Percentiles rank a stretch among this genome's conserved stretches.
These are phyloP conservation scores for Brassica nigra DNA, from an alignment of 345 rosid species.

Conservation along the genomic window DNA sequence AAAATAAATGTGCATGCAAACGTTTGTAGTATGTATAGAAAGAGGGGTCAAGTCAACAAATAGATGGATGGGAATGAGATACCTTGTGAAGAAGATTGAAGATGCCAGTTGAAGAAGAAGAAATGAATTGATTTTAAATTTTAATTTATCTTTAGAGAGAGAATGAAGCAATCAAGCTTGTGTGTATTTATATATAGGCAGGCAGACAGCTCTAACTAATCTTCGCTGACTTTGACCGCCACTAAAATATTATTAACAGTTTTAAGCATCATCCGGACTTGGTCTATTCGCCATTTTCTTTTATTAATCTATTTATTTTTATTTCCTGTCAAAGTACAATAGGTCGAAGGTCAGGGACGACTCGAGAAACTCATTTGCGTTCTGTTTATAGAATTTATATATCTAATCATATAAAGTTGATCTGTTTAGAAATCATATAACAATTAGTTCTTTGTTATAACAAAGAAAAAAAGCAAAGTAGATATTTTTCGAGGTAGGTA, in stretches of 20 bases:
- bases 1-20: conserved; percentile 13
- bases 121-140: conserved; percentile 2
- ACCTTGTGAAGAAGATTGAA: conserved; percentile 16
- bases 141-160: conserved; percentile 11
- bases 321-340: conserved; percentile 11
- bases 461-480: background rate
- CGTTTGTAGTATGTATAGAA: background rate
- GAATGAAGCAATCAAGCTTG: background rate
- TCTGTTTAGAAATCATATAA: background rate
- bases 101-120: conserved; percentile 7
- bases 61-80: background rate
- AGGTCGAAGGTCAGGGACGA: no score
- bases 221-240: conserved; percentile 30
- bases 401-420: background rate
- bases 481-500: background rate
- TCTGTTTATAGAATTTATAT: no score
- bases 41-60: background rate
- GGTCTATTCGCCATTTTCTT: conserved; percentile 12
- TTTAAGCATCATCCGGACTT: conserved; percentile 9
- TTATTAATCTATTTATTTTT: background rate
- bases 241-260: background rate
- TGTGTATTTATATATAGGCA: background rate
- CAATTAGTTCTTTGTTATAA: background rate
- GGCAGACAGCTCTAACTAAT: background rate
- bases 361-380: no score